Base-by-base conservation (phyloP, 1,284 basidiomycete genomes). In the Ceratobasidium theobromae region DNA sequence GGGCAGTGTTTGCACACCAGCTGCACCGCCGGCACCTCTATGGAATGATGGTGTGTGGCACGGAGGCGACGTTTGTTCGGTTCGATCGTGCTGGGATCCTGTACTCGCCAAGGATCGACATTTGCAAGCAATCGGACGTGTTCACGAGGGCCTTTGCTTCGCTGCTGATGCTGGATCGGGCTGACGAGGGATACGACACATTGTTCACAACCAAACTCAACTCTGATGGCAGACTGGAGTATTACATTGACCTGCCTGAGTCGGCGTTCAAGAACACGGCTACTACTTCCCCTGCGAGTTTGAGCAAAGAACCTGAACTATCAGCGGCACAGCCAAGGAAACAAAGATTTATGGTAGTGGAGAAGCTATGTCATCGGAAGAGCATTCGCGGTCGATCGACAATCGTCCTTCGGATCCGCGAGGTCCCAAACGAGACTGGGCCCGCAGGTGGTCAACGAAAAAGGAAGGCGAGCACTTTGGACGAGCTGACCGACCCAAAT, bases 1-100 rank as follows among this genome's bases (percentile, higher is more conserved):
- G 58, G 2, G 58, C 46, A 11, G 28, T 41, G 25, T 62, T 51
- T 28, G 58, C 48, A 8, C 46, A 62, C 23, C 58, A 62, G 46
- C 58, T 52, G 1, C 58, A 62, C 25, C 46, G 58, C 23, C 58
- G 58, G 3, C 58, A 62, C 35, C 23, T 62, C 8, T 62, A 51
- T 33, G 58, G 46, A 8, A 8, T 62, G 21, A 32, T 41, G 14
- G n/a, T 62, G 58, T 62, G 58, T 16, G 18, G 30, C 4, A 16
- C 8, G 23, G 32, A 40, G 3, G 58, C 48, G 12, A 62, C 58
- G 6, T 51, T 62, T 25, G 58, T 62, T 2, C 58, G 46, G 3
- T 62, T 51, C 33, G 58, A 52, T 33, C 58, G 58, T 11, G 35
- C 30, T 4, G 58, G 58, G 1, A 41, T 62, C 18, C n/a, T 62